Conservation (phyloP, 495 filamentous ascomycete species). For the Penicillium pancosmium region DNA sequence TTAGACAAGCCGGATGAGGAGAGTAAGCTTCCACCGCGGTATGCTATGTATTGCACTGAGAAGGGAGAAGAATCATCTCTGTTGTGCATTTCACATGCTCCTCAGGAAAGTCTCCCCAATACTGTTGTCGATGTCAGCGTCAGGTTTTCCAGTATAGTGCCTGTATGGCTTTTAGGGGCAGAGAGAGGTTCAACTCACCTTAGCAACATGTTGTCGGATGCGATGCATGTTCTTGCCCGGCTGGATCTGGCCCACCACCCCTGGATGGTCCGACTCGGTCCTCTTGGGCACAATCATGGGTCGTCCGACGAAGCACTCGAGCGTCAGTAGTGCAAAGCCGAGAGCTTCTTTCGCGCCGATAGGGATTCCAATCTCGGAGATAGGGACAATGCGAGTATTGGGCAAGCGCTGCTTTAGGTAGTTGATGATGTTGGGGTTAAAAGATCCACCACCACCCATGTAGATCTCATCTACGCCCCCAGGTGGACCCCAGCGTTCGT, state of each 20-base stretch:
- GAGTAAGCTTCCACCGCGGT: background rate
- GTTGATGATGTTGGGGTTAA: too few species aligned
- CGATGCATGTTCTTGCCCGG: constrained; percentile 14
- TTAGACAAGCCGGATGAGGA: too few species aligned
- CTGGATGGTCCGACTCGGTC: constrained; percentile 13
- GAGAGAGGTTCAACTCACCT: constrained; percentile 8
- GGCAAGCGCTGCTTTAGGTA: too few species aligned
- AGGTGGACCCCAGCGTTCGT: constrained; percentile 19
- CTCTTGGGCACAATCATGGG: too few species aligned
- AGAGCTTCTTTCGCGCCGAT: too few species aligned
- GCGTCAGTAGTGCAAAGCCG: too few species aligned
- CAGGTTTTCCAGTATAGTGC: background rate
- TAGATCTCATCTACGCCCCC: constrained; percentile 6
- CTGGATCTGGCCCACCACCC: constrained; percentile 15
- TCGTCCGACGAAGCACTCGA: too few species aligned
- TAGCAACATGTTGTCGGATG: constrained; percentile 14
- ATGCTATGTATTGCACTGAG: constrained; percentile 10
- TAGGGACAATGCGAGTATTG: too few species aligned
- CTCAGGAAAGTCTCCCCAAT: constrained; percentile 15
- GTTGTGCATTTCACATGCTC: constrained; percentile 15
- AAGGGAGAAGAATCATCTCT: constrained; percentile 17
- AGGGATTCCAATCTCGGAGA: too few species aligned
- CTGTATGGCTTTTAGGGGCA: too few species aligned
- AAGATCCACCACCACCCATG: too few species aligned
- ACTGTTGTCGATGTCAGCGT: constrained; percentile 11